Base-by-base conservation (phyloP, 2,329 filamentous ascomycete species). In the Pezicula carpinea region DNA sequence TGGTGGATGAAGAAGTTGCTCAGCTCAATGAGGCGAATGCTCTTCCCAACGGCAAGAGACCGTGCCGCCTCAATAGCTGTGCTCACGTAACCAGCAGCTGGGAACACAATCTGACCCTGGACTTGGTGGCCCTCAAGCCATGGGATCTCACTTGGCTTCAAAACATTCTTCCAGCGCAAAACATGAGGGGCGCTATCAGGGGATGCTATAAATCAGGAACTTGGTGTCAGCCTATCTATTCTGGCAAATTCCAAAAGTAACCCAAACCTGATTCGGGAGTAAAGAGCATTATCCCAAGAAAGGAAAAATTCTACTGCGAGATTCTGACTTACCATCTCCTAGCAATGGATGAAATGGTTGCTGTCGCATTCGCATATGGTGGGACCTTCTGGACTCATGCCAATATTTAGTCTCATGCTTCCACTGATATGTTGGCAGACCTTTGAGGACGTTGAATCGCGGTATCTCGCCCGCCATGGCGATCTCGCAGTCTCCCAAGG, bases 341-440 rank as follows among this genome's bases (percentile, higher is more conserved):
- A 49, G 47, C 14, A 49, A 18, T 10, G 17, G 17, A 77, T 71
- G 3, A 78, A 65, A 45, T 77, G 75, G 34, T 71, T 68, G 14
- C 73, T 66, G 3, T 68, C 67, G 44, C 66, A 67, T 22, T 66
- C 62, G n/a, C 72, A 65, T 8, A 36, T 60, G n/a, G 71, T 64
- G 48, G 70, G 67, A 1, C 14, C 5, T 13, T 23, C 43, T 42
- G 2, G 51, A 51, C 42, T 79, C 75, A 49, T 74, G 68, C 75
- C 76, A 79, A 54, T 77, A 75, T 0, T 55, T 60, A 21, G 67
- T 71, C 14, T 61, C 58, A 46, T 78, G 75, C 26, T 79, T 74
- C 75, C 76, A 79, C 2, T 71, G 66, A 48, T 79, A 79, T 1
- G 67, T 63, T 1, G 76, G 76, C 13, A 79, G 55, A 4, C 19